phyloP scores from a whole-genome alignment of 2,329 filamentous ascomycete species.

The Paecilomyces sp. region DNA sequence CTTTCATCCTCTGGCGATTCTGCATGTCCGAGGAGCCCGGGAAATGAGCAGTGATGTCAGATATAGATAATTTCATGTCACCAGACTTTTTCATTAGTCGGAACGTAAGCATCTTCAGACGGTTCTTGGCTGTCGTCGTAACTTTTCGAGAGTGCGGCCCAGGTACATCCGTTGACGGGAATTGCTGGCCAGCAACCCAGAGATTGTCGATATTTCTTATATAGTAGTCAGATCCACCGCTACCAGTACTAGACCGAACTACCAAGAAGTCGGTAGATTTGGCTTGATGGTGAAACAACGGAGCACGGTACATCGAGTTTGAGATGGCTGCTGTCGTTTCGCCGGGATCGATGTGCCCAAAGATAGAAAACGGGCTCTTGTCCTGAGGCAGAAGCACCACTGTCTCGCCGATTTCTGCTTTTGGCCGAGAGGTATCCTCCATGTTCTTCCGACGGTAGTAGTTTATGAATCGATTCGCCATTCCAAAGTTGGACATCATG shows the following conservation, averaged over 20 bases:
- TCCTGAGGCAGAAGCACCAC: constrained; percentile 86
- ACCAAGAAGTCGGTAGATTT: constrained; percentile 80
- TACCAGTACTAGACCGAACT: constrained; percentile 71
- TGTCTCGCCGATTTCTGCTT: constrained; percentile 79
- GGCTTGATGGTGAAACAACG: constrained; percentile 79
- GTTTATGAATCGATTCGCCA: constrained; percentile 94
- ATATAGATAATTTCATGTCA: constrained; percentile 62
- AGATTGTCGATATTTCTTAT: constrained; percentile 86
- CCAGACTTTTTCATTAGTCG: constrained; percentile 74
- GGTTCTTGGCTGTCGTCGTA: constrained; percentile 93
- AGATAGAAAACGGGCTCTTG: constrained; percentile 90
- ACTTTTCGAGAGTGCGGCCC: constrained; percentile 91
- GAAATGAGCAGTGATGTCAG: constrained; percentile 86
- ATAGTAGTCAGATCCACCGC: constrained; percentile 71
- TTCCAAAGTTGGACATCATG: constrained; percentile 91
- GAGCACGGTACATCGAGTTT: constrained; percentile 91
- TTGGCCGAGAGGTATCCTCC: constrained; percentile 69
- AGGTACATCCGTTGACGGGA: constrained; percentile 86
- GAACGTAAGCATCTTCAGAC: constrained; percentile 92
- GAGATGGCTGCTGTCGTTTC: constrained; percentile 86
- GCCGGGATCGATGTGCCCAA: constrained; percentile 85
- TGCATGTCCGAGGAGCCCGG: constrained; percentile 91
- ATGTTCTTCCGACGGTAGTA: constrained; percentile 84
- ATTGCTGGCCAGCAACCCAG: constrained; percentile 84
- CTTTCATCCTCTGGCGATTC: constrained; percentile 92